Evolutionary conservation across 2,329 filamentous ascomycete genomes (phyloP), one percentile per base, ranked within the genome.

Genomic region (Fusarium sarcochroum): DNA sequence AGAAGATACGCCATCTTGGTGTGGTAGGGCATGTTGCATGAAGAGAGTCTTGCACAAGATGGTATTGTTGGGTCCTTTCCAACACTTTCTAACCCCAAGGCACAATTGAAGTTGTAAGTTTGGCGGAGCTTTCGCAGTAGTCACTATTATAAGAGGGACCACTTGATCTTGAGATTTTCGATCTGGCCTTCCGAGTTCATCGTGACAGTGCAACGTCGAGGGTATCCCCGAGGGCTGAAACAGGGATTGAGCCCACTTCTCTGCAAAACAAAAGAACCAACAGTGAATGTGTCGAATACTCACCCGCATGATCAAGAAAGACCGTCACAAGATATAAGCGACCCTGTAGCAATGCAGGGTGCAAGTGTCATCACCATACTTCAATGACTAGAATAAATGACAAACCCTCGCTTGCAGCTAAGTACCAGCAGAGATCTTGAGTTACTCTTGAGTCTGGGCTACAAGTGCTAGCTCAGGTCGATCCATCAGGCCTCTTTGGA

Each of bases 251-350:
- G n/a, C 34, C 30, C 35, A 30, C 42, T 30, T 27, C 35, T 27
- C 25, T 5, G 14, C 37, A 45, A 7, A 21, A 9, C 51, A 48
- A 37, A 48, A 37, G 41, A n/a, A 14, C 42, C 41, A 6, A 14
- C 17, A 37, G 27, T 2, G 32, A 48, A 48, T 48, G 7, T n/a
- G 42, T 5, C 10, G 35, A 37, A 30, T 23, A 48, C 34, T n/a
- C 30, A 27, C 14, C 20, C 34, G 30, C 40, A 25, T 23, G 50
- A 35, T 54, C n/a, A 48, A 42, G 51, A 48, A 54, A 42, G 42
- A 49, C 51, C 41, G 42, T 30, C 42, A 37, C 51, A 5, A 9
- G 3, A 32, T 10, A 15, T 30, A 27, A 7, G 27, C 27, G 27
- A 30, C 27, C 27, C 27, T 30, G 27, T 5, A 13, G 10, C 5